phyloP scores from a whole-genome alignment of 2,329 filamentous ascomycete genomes.

The Curvularia sp. region DNA sequence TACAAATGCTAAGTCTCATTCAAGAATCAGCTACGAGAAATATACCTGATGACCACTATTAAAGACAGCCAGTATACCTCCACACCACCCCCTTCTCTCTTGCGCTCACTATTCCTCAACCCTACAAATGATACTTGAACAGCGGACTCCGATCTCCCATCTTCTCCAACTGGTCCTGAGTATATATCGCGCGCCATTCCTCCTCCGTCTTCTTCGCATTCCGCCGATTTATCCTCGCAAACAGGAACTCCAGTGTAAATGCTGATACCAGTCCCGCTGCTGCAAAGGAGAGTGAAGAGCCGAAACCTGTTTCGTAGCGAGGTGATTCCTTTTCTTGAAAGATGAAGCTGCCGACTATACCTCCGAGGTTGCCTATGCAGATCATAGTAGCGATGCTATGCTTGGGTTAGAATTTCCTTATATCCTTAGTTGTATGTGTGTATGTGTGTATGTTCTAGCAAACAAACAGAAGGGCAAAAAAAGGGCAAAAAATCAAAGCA shows the following conservation, averaged over 20 bases:
- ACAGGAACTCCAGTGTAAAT: conserved; percentile 18
- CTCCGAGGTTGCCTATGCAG: conserved; percentile 34
- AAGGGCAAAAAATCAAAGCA: no score
- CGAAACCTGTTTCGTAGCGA: conserved; percentile 45
- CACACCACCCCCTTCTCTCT: no score
- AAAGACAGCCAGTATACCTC: no score
- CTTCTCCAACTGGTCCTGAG: conserved; percentile 44
- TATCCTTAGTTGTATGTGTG: background rate
- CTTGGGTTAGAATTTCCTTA: conserved; percentile 27
- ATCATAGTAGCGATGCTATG: conserved; percentile 39
- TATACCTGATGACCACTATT: no score
- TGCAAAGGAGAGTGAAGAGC: conserved; percentile 38
- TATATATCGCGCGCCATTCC: conserved; percentile 44
- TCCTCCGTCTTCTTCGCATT: conserved; percentile 45
- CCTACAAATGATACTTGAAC: conserved; percentile 45
- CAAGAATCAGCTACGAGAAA: no score
- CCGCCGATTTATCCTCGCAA: conserved; percentile 45
- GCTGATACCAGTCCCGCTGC: conserved; percentile 25
- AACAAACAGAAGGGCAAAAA: no score
- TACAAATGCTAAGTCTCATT: no score
- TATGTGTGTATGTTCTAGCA: no score
- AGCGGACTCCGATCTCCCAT: conserved; percentile 51
- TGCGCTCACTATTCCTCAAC: no score
- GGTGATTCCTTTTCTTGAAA: conserved; percentile 43
- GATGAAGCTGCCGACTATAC: conserved; percentile 42